Percentiles rank a stretch among this genome's conserved stretches.
These are phyloP conservation scores for Tubosaeta sp. DNA, from an alignment of 768 basidiomycete species.

Conservation along the genomic window DNA sequence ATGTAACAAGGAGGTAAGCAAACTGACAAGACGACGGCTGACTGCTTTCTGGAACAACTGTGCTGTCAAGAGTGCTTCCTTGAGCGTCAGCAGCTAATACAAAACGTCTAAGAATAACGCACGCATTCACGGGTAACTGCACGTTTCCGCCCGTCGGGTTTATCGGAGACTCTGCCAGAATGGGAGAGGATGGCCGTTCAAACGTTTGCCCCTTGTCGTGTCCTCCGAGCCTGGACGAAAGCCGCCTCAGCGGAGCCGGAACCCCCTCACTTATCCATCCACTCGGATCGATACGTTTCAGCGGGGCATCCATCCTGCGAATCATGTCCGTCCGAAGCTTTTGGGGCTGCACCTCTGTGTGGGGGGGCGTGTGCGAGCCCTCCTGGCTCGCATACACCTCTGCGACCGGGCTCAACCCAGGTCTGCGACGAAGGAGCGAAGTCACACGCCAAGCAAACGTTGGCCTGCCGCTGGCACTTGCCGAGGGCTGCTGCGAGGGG, in stretches of 20 bases:
- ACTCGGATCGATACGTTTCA: constrained; percentile 68
- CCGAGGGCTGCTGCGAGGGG: constrained; percentile 20
- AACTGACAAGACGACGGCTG: constrained; percentile 10
- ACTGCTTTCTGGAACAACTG: constrained; percentile 17
- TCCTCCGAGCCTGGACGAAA: constrained; percentile 5
- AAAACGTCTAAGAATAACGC: neutral
- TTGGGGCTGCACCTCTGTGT: constrained; percentile 23
- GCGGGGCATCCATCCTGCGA: constrained; percentile 62
- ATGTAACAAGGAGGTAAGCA: neutral
- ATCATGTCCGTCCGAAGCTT: constrained; percentile 71
- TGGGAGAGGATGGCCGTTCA: constrained; percentile 7
- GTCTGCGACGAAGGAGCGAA: constrained; percentile 32
- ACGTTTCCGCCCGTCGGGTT: neutral
- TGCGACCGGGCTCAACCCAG: constrained; percentile 22
- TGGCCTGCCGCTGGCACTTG: constrained; percentile 11
- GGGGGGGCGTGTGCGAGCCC: constrained; percentile 7
- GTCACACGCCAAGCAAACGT: constrained; percentile 28
- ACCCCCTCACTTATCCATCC: constrained; percentile 59
- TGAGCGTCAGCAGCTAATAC: neutral
- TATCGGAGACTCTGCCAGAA: neutral
- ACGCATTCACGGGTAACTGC: constrained; percentile 6
- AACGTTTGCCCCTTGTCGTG: neutral
- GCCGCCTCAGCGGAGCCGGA: constrained; percentile 22
- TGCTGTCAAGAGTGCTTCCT: constrained; percentile 34
- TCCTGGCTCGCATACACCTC: constrained; percentile 21